phyloP scores from a whole-genome alignment of 2,329 filamentous ascomycete genomes.

The Aphanocladium album region DNA sequence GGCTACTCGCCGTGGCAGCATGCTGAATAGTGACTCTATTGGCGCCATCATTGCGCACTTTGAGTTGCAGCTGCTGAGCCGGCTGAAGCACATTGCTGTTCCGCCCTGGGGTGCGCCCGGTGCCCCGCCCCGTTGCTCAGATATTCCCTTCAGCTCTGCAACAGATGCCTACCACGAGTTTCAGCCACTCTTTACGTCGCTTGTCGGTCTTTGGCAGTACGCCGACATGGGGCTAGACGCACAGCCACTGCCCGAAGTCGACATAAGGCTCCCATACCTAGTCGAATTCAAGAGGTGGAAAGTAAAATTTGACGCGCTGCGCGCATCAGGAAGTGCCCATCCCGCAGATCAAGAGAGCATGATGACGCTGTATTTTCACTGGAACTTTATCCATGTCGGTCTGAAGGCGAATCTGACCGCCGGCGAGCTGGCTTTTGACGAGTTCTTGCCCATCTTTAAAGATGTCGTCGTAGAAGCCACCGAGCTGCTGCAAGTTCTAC shows the following conservation, averaged over 20 bases:
- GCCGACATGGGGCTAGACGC: neutral
- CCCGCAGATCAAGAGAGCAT: neutral
- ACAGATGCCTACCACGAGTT: neutral
- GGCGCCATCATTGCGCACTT: conserved; percentile 1
- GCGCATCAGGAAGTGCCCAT: neutral
- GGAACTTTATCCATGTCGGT: neutral
- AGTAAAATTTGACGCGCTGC: neutral
- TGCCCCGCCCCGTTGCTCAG: neutral
- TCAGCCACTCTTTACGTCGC: neutral
- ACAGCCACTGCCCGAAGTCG: neutral
- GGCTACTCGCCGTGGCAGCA: neutral
- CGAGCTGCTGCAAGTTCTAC: neutral
- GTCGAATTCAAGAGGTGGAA: neutral
- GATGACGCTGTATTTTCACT: neutral
- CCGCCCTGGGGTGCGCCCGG: neutral
- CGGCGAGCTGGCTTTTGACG: neutral
- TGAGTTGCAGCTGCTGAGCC: neutral
- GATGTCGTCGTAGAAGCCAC: neutral
- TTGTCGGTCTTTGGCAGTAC: neutral
- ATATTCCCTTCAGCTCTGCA: neutral
- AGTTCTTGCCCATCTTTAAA: neutral
- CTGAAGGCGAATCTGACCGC: neutral
- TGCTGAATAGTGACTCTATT: neutral
- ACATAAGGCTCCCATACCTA: neutral
- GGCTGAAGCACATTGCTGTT: neutral